Percentiles rank a stretch among this genome's conserved stretches.
These are phyloP conservation scores for Globisporangium parvum DNA, from an alignment of 352 stramenopile species.

Conservation along the genomic window DNA sequence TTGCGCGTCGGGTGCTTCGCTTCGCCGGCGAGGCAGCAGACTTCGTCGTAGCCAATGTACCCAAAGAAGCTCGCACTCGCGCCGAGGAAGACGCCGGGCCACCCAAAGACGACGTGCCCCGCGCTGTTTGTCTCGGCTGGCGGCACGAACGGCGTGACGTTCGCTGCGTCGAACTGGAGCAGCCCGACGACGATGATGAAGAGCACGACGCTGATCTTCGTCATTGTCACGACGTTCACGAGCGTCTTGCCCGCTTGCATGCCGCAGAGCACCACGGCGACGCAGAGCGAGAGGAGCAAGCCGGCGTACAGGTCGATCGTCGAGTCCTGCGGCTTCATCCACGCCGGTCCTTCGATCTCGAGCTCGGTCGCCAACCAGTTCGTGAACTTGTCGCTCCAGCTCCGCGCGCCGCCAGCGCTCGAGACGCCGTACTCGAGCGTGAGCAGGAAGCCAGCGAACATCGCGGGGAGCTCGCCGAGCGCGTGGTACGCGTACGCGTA, in stretches of 20 bases:
- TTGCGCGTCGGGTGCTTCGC: conserved; percentile 81
- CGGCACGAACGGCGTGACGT: conserved; percentile 86
- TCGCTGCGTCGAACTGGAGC: conserved; percentile 67
- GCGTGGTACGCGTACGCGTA: conserved; percentile 94
- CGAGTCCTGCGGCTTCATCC: conserved; percentile 66
- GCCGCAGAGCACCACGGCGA: conserved; percentile 67
- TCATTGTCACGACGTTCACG: conserved; percentile 88
- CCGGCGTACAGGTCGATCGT: conserved; percentile 66
- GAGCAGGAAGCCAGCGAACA: conserved; percentile 85
- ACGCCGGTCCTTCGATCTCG: conserved; percentile 30
- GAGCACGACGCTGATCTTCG: conserved; percentile 85
- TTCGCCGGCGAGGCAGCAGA: conserved; percentile 91
- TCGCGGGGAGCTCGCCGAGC: conserved; percentile 89
- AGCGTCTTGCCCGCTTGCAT: conserved; percentile 87
- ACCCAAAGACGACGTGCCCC: conserved; percentile 51
- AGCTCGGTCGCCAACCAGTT: conserved; percentile 68
- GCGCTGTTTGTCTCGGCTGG: conserved; percentile 16
- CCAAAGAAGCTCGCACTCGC: conserved; percentile 94
- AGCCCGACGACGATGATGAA: conserved; percentile 92
- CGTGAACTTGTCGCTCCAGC: conserved; percentile 93
- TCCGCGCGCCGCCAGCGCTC: conserved; percentile 86
- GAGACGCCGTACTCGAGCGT: conserved; percentile 93
- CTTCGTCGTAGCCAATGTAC: conserved; percentile 96
- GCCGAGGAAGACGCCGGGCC: conserved; percentile 81
- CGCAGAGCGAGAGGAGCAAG: conserved; percentile 66